Evolutionary conservation across 148 eudicot genomes (phyloP).

Genomic region (Rhododendron williamsianum): DNA sequence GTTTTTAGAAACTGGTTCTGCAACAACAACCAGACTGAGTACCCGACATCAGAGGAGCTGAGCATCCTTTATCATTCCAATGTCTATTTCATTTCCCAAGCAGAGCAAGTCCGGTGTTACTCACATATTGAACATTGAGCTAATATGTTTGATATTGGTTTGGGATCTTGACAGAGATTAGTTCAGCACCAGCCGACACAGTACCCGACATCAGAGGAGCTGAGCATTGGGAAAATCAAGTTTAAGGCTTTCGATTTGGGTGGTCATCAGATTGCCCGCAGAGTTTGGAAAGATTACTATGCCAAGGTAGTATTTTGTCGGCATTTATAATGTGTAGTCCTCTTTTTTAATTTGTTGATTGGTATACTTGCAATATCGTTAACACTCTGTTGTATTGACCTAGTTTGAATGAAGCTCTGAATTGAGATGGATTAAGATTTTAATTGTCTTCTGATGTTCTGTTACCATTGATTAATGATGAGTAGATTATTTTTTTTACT

Average conservation of each 20-base stretch:
- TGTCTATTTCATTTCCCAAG: neutral
- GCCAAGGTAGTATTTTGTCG: conserved; percentile 48
- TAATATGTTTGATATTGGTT: conserved; percentile 5
- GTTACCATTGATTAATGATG: neutral
- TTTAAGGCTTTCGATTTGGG: conserved; percentile 83
- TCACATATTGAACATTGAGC: neutral
- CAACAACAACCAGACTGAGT: neutral
- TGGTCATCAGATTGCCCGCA: conserved; percentile 76
- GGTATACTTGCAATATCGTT: neutral
- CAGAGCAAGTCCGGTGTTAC: neutral
- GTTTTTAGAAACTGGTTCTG: neutral
- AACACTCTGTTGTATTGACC: neutral
- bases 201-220: conserved; percentile 72
- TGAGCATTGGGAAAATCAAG: conserved; percentile 76
- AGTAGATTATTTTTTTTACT: neutral
- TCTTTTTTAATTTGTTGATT: neutral
- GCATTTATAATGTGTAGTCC: neutral
- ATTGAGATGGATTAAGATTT: neutral
- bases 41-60: neutral
- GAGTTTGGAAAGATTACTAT: conserved; percentile 88
- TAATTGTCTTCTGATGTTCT: neutral
- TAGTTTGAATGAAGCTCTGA: neutral
- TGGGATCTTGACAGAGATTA: conserved; percentile 42
- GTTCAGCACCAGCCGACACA: conserved; percentile 81
- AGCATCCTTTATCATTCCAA: neutral